A percentile compares a stretch with the other conserved stretches of the same genome.
Conservation (phyloP, 2,329 filamentous ascomycete species). For the Aspergillus niger region DNA sequence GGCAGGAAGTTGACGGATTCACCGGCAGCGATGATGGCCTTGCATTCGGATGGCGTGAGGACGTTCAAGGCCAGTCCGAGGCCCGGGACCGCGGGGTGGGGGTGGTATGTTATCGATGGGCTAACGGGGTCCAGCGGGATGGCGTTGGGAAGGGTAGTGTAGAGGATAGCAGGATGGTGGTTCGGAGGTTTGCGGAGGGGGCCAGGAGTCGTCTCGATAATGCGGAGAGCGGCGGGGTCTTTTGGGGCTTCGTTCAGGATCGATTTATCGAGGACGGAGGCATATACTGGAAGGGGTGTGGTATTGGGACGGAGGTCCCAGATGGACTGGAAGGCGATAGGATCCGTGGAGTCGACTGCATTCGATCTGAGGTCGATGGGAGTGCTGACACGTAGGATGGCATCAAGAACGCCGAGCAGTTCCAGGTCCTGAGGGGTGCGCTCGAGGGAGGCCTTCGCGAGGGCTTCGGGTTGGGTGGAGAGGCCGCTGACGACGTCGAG, state of each 20-base stretch:
- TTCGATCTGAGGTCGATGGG: constrained; percentile 53
- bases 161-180: constrained; percentile 65
- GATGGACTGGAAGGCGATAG: constrained; percentile 60
- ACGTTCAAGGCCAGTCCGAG: constrained; percentile 63
- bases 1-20: constrained; percentile 68
- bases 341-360: constrained; percentile 40
- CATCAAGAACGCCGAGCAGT: constrained; percentile 63
- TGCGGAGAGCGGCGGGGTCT: constrained; percentile 46
- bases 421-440: constrained; percentile 52
- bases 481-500: constrained; percentile 69
- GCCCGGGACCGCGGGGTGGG: constrained; percentile 65
- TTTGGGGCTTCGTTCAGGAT: constrained; percentile 48
- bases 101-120: constrained; percentile 55
- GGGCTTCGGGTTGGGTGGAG: constrained; percentile 56
- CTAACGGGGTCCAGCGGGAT: constrained; percentile 52
- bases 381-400: constrained; percentile 64
- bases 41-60: constrained; percentile 63
- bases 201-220: constrained; percentile 65
- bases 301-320: constrained; percentile 61
- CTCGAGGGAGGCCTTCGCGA: constrained; percentile 23
- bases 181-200: constrained; percentile 67
- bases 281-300: constrained; percentile 52
- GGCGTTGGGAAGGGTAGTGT: constrained; percentile 61
- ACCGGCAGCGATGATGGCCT: constrained; percentile 65
- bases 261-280: constrained; percentile 60